Evolutionary conservation across 31 red algal genomes (phyloP), one percentile per base, ranked within the genome.

Genomic region (Asparagopsis taxiformis): DNA sequence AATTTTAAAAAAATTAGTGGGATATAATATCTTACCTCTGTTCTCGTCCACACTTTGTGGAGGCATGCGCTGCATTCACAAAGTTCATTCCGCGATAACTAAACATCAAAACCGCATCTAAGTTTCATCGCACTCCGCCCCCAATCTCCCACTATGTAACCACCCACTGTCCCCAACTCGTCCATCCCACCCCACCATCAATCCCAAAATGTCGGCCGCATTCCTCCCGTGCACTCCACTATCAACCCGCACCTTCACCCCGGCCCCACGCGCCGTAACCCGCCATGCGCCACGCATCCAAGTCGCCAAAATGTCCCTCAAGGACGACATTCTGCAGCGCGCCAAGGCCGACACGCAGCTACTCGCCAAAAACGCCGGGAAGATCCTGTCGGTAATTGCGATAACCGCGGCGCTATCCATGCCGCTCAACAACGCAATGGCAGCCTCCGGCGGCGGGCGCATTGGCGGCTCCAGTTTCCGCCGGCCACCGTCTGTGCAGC

Each of bases 381-480:
- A 79, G 0, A 43, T 51, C 22, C 16, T 67, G 11, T 31, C 74
- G 20, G 20, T 61, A 2, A 7, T 65, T n/a, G 74, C 62, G 31
- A 7, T 79, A 28, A 36, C 55, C 16, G 62, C 51, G 9, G 74
- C 74, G 48, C 59, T 79, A 13, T 13, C 38, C 7, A 32, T 65
- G 22, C 69, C 69, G 7, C 26, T 66, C 32, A 59, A 85, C 41
- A 26, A 20, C n/a, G 56, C 70, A 13, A 31, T 39, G 16, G 80
- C 80, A 30, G 70, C 69, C 2, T 53, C 43, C 38, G 80, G 80
- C 38, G 80, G 80, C 50, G 80, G 69, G 16, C 80, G 80, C 31
- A 50, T 85, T 10, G 80, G 80, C 41, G 80, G 80, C 57, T 85
- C 80, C 62, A 71, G 56, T 9, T 85, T 85, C 62, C 66, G 80